Conservation (phyloP, 2,329 filamentous ascomycete genomes). For the Aspergillus nomiae region DNA sequence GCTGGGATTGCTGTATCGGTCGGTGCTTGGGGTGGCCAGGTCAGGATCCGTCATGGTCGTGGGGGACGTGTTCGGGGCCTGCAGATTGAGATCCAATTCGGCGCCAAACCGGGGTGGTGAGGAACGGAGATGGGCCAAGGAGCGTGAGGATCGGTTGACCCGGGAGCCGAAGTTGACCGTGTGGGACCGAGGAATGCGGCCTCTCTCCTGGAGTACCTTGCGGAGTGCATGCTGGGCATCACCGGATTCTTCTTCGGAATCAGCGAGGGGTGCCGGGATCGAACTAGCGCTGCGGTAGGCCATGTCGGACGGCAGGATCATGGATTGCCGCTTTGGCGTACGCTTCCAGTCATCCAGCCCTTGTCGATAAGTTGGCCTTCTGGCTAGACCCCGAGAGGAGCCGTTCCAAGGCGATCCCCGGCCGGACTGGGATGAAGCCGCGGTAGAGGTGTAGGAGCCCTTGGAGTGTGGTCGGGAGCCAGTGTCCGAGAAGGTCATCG, state of each 20-base stretch:
- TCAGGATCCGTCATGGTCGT: slow-evolving; percentile 54
- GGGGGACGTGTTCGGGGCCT: slow-evolving; percentile 49
- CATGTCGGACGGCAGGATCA: slow-evolving; percentile 33
- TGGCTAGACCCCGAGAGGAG: slow-evolving; percentile 29
- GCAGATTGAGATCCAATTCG: slow-evolving; percentile 40
- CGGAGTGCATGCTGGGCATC: slow-evolving; percentile 52
- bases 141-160: slow-evolving; percentile 33
- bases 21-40: slow-evolving; percentile 55
- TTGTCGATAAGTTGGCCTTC: slow-evolving; percentile 27
- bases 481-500: slow-evolving; percentile 42
- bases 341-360: slow-evolving; percentile 33
- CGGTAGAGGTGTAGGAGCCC: slow-evolving; percentile 45
- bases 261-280: slow-evolving; percentile 28
- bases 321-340: slow-evolving; percentile 37
- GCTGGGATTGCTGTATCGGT: slow-evolving; percentile 54
- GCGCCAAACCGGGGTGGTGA: slow-evolving; percentile 44
- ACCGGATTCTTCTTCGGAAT: slow-evolving; percentile 35
- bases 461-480: slow-evolving; percentile 45
- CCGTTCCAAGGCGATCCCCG: slow-evolving; percentile 45
- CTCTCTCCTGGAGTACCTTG: slow-evolving; percentile 44
- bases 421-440: slow-evolving; percentile 44
- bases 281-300: slow-evolving; percentile 34
- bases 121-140: slow-evolving; percentile 42
- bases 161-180: slow-evolving; percentile 32
- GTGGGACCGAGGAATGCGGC: slow-evolving; percentile 29